Evolutionary conservation across 148 eudicot genomes (phyloP), one percentile per base, ranked within the genome.

Genomic region (Limonium bicolor): DNA sequence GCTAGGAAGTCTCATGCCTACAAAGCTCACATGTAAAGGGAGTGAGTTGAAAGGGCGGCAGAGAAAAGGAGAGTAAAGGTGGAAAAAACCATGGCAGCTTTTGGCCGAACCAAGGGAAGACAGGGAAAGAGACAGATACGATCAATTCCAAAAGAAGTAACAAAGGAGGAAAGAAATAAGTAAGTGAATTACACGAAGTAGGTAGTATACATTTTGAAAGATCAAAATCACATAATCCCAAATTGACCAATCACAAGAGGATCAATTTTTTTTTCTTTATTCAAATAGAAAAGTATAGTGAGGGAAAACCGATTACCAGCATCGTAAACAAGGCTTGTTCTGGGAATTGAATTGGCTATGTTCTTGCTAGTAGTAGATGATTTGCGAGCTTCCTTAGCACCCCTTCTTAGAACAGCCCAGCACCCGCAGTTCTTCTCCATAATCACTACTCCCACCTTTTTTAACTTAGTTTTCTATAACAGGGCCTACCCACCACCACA

Each of bases 371-470:
- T 50, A 77, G 71, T 54, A 49, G 87, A 51, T 41, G 72, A 46
- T 39, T 71, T 81, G 60, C 72, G 70, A 27, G 76, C 15, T 42
- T 67, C 60, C 39, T 21, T 56, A 38, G 70, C 64, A 59, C 73
- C 63, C 25, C 76, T 51, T 21, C 77, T 78, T 4, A 86, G 54
- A 63, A 64, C 78, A 37, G 70, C 55, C 90, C 94, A 87, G 33
- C 94, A 87, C 41, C 94, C 90, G 63, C 90, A 87, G 69, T 77
- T 78, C 8, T 72, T 77, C 51, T 78, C 85, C 94, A 70, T 57
- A 17, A 23, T 52, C 13, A 6, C 32, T 46, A 6, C 16, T 35
- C 25, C 20, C 13, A 13, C 39, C 26, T 26, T 29, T 22, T 38
- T 29, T 41, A 9, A 32, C 41, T 27, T 13, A 20, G 4, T 2